Evolutionary conservation across 805 yeast species (phyloP).

Genomic region (Starmerella stigmatis): DNA sequence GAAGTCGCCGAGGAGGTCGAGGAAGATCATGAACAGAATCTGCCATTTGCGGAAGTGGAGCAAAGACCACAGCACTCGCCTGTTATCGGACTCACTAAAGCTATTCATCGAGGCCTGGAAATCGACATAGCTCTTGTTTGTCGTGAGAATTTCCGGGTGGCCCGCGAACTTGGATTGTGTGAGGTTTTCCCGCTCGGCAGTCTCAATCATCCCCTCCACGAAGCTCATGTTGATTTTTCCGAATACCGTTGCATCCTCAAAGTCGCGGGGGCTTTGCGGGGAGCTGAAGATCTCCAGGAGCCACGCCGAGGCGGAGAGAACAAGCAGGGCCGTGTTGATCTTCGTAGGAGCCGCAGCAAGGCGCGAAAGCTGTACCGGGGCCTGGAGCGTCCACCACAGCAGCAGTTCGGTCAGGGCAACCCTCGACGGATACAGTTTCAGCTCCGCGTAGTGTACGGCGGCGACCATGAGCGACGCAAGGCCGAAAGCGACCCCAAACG

Average conservation of each 20-base stretch:
- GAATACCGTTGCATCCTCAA: slow-evolving; percentile 15
- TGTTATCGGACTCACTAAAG: not conserved
- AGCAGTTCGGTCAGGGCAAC: slow-evolving; percentile 9
- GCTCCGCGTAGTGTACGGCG: slow-evolving; percentile 6
- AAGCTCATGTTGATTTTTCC: slow-evolving; percentile 13
- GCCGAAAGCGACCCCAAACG: not conserved
- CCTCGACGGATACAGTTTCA: not conserved
- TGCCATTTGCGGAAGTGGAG: not conserved
- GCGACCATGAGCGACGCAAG: not conserved
- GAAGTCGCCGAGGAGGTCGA: slow-evolving; percentile 10
- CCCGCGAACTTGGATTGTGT: slow-evolving; percentile 16
- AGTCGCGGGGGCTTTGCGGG: slow-evolving; percentile 9
- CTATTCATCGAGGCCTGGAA: slow-evolving; percentile 1
- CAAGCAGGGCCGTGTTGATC: not conserved
- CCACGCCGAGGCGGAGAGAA: not conserved
- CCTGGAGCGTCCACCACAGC: slow-evolving; percentile 6
- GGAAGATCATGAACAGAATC: slow-evolving; percentile 5
- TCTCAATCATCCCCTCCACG: slow-evolving; percentile 12
- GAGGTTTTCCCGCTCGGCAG: slow-evolving; percentile 9
- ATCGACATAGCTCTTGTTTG: slow-evolving; percentile 5
- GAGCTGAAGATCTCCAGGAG: slow-evolving; percentile 1
- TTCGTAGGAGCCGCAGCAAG: not conserved
- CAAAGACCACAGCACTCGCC: slow-evolving; percentile 14
- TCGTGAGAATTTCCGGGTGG: slow-evolving; percentile 9
- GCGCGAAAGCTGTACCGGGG: slow-evolving; percentile 1